Evolutionary conservation across 192 early-diverging fungal genomes (phyloP).

Genomic region (Backusella mclennaniae): DNA sequence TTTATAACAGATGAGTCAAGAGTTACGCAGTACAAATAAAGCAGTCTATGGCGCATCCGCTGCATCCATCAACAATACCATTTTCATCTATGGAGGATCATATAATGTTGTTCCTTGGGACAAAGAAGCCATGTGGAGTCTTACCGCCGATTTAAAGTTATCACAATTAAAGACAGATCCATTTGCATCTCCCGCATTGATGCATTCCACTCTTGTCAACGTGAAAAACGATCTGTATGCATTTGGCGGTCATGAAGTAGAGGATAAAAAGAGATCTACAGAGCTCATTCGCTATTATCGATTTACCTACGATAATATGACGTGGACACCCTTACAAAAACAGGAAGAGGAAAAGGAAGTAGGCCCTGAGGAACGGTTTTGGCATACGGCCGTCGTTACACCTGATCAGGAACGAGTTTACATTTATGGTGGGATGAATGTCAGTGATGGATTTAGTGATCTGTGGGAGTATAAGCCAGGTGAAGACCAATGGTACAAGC

Average conservation of each 20-base stretch:
- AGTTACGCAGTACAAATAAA: conserved; percentile 14
- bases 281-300: conserved; percentile 15
- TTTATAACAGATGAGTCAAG: neutral
- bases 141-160: neutral
- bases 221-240: neutral
- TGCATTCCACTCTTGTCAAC: conserved; percentile 1
- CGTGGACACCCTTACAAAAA: conserved; percentile 11
- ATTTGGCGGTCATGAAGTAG: conserved; percentile 19
- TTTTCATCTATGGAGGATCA: conserved; percentile 15
- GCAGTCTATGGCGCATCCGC: conserved; percentile 13
- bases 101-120: conserved; percentile 20
- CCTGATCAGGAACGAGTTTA: neutral
- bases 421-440: conserved; percentile 20
- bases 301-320: neutral
- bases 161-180: conserved; percentile 15
- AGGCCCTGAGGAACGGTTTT: conserved; percentile 14
- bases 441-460: conserved; percentile 7
- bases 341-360: neutral
- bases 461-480: conserved; percentile 12
- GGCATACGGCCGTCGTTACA: conserved; percentile 11
- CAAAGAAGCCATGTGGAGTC: conserved; percentile 17
- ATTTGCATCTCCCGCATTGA: conserved; percentile 10
- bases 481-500: neutral
- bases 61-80: neutral
- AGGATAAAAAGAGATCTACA: neutral